Conservation (phyloP, 1,139 yeast species). For the Sugiyamaella sp. region DNA sequence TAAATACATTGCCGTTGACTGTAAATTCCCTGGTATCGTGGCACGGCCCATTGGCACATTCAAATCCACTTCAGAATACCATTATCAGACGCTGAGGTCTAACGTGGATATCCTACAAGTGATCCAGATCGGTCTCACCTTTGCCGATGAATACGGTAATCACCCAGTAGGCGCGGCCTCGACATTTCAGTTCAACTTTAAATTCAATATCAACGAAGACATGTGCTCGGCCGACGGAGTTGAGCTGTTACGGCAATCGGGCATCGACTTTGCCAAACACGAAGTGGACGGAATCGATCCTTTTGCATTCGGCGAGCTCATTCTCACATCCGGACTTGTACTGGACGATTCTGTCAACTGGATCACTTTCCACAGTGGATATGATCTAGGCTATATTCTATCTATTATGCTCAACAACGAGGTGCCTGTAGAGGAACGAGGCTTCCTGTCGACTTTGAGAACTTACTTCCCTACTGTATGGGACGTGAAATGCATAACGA, state of each 20-base stretch:
- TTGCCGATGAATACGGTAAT: conserved; percentile 76
- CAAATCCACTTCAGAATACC: conserved; percentile 87
- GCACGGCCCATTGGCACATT: conserved; percentile 98
- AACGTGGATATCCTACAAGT: conserved; percentile 86
- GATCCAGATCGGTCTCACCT: conserved; percentile 85
- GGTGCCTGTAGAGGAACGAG: conserved; percentile 82
- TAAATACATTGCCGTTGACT: conserved; percentile 70
- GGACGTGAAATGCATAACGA: conserved; percentile 82
- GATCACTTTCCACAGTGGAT: conserved; percentile 89
- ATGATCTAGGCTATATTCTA: conserved; percentile 88
- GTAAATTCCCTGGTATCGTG: conserved; percentile 94
- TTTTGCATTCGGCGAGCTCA: conserved; percentile 77
- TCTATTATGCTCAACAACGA: conserved; percentile 73
- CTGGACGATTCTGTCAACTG: conserved; percentile 75
- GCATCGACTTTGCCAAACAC: conserved; percentile 78
- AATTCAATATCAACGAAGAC: conserved; percentile 68
- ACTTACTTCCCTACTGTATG: conserved; percentile 80
- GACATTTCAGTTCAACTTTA: conserved; percentile 95
- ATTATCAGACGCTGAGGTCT: conserved; percentile 90
- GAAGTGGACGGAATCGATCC: conserved; percentile 79
- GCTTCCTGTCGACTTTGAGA: conserved; percentile 71
- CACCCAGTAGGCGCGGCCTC: conserved; percentile 63
- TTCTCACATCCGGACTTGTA: conserved; percentile 84
- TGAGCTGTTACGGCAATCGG: conserved; percentile 76
- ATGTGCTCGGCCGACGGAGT: conserved; percentile 83